Conservation (phyloP, 805 yeast species). For the Candida insectorum region DNA sequence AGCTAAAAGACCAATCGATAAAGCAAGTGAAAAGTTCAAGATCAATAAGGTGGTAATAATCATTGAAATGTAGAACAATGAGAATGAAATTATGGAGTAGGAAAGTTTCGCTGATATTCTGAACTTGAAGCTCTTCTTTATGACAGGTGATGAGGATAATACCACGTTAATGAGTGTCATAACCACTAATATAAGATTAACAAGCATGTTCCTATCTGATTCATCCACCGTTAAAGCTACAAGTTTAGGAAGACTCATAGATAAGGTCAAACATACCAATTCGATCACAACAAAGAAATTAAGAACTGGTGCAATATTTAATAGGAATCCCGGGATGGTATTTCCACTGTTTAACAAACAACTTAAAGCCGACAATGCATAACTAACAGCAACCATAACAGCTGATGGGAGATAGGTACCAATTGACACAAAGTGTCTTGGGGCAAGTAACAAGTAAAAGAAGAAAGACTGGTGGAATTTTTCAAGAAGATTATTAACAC, state of each 20-base stretch:
- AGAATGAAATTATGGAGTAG: conserved; percentile 40
- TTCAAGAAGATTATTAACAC: conserved; percentile 87
- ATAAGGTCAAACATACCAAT: conserved; percentile 17
- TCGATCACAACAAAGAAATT: conserved; percentile 27
- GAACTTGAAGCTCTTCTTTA: conserved; percentile 5
- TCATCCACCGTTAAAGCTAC: conserved; percentile 8
- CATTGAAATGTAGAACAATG: conserved; percentile 58
- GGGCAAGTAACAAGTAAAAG: conserved; percentile 79
- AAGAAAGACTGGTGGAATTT: conserved; percentile 97
- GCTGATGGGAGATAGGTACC: conserved; percentile 92
- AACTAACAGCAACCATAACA: conserved; percentile 63
- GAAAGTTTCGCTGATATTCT: conserved; percentile 19
- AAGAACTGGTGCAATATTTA: conserved; percentile 22
- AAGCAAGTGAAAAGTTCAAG: conserved; percentile 80
- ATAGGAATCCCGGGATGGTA: conserved; percentile 14
- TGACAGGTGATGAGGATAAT: conserved; percentile 15
- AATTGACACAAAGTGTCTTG: conserved; percentile 81
- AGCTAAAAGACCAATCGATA: conserved; percentile 64
- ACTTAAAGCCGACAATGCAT: conserved; percentile 65
- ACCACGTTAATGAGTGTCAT: conserved; percentile 13
- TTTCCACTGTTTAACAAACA: conserved; percentile 46
- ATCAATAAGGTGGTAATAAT: conserved; percentile 71
- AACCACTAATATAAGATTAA: conserved; percentile 14
- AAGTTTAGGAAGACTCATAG: conserved; percentile 25
- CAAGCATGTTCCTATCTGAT: conserved; percentile 13